Percentiles rank a stretch among this genome's conserved stretches.
Conservation (phyloP, 2,329 filamentous ascomycete species). For the Byssothecium circinans region DNA sequence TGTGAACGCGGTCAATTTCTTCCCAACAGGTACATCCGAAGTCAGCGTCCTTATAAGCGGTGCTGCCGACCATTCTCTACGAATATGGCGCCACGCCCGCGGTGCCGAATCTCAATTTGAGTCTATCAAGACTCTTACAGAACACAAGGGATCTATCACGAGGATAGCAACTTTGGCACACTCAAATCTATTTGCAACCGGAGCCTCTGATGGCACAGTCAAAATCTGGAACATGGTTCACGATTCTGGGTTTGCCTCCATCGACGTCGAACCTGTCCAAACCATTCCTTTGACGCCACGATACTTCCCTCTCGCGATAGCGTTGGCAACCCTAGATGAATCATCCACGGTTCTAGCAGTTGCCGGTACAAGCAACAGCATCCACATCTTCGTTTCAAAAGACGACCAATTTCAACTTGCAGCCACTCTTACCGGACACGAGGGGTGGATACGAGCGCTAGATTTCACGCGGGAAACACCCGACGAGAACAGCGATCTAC, state of each 20-base stretch:
- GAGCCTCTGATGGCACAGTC: conserved; percentile 64
- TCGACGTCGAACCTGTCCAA: conserved; percentile 35
- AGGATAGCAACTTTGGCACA: conserved; percentile 53
- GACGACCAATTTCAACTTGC: conserved; percentile 65
- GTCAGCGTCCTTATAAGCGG: conserved; percentile 71
- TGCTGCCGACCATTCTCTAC: conserved; percentile 76
- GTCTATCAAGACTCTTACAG: conserved; percentile 56
- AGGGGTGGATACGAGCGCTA: conserved; percentile 90
- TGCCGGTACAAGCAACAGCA: conserved; percentile 79
- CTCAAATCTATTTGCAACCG: conserved; percentile 57
- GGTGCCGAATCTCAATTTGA: conserved; percentile 39
- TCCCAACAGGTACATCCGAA: conserved; percentile 56
- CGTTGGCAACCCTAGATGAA: conserved; percentile 63
- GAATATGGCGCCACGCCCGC: conserved; percentile 57
- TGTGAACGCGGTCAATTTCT: conserved; percentile 83
- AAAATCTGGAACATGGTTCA: conserved; percentile 67
- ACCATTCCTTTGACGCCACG: conserved; percentile 73
- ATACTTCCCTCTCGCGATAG: conserved; percentile 79
- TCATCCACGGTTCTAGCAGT: conserved; percentile 71
- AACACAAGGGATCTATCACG: conserved; percentile 75
- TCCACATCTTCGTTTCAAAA: conserved; percentile 75
- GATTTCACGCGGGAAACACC: conserved; percentile 70
- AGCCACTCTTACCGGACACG: conserved; percentile 82
- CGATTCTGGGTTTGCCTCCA: conserved; percentile 27
- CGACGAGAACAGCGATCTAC: conserved; percentile 62